These are phyloP conservation scores for Botryotinia narcissicola DNA, from an alignment of 2,329 filamentous ascomycete genomes.

Conservation along the genomic window DNA sequence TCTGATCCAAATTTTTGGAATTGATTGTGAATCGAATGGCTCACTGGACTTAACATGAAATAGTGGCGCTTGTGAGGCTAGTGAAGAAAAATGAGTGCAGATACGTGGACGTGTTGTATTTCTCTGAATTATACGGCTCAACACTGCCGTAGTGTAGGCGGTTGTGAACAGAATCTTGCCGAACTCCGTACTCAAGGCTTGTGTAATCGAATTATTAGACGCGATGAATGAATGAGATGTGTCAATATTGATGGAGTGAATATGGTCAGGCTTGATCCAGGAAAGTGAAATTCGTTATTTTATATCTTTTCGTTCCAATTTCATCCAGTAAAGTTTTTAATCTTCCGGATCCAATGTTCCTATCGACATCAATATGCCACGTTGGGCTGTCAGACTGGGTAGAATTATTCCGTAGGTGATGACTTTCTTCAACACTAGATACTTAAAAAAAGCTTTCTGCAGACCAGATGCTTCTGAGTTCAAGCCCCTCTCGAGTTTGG, in stretches of 20 bases:
- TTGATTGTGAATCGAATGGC: background rate
- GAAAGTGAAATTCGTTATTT: background rate
- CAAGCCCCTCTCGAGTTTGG: background rate
- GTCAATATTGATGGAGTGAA: background rate
- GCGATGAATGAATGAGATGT: background rate
- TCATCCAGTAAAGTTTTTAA: background rate
- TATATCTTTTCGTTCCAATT: background rate
- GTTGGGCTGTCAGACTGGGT: background rate
- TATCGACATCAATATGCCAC: background rate
- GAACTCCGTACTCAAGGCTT: background rate
- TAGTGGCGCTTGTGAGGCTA: background rate
- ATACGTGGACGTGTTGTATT: background rate
- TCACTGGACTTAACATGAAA: background rate
- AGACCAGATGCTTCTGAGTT: background rate
- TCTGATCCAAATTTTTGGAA: background rate
- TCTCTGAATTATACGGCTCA: background rate
- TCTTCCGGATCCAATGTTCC: background rate
- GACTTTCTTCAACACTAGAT: background rate
- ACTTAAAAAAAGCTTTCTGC: background rate
- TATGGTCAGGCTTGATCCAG: background rate
- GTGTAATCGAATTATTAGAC: background rate
- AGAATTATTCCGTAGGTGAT: background rate
- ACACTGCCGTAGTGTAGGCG: background rate
- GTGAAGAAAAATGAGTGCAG: background rate
- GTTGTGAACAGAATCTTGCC: background rate